Percentiles rank a stretch among this genome's conserved stretches.
These are phyloP conservation scores for Gossypium stocksii DNA, from an alignment of 345 rosid genomes.

Conservation along the genomic window DNA sequence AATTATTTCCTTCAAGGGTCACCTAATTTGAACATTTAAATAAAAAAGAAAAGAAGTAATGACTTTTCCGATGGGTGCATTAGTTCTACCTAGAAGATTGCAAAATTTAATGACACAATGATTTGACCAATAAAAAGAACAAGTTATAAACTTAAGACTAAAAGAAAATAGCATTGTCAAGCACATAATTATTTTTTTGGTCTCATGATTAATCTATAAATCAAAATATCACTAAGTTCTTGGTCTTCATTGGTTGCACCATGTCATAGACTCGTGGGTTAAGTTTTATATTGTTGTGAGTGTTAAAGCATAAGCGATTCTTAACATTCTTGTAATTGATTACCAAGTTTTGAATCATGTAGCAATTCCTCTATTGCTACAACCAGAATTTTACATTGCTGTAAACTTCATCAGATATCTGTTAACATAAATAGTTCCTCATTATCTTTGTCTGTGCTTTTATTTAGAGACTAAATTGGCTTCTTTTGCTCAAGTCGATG, in stretches of 20 bases:
- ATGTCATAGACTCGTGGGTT: not conserved
- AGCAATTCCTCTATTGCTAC: not conserved
- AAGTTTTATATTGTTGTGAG: not conserved
- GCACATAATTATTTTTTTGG: not conserved
- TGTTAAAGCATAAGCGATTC: not conserved
- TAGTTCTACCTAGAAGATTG: not conserved
- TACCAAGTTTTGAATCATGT: not conserved
- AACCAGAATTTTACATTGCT: not conserved
- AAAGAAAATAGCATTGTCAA: not conserved
- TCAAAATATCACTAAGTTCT: not conserved
- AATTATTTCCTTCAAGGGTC: not conserved
- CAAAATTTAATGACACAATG: not conserved
- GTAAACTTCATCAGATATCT: not conserved
- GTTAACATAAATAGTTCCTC: not conserved
- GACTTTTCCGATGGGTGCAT: not conserved
- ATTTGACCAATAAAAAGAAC: not conserved
- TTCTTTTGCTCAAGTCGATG: not conserved
- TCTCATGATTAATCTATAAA: not conserved
- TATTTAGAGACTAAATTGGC: not conserved
- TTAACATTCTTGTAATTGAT: not conserved
- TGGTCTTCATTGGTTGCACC: not conserved
- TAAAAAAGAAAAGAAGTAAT: not conserved
- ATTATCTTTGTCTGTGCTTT: constrained; percentile 8
- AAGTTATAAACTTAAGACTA: not conserved
- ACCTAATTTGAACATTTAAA: not conserved